These are phyloP conservation scores for Arthrobotrys megalospora DNA, from an alignment of 2,329 filamentous ascomycete genomes.

Conservation along the genomic window DNA sequence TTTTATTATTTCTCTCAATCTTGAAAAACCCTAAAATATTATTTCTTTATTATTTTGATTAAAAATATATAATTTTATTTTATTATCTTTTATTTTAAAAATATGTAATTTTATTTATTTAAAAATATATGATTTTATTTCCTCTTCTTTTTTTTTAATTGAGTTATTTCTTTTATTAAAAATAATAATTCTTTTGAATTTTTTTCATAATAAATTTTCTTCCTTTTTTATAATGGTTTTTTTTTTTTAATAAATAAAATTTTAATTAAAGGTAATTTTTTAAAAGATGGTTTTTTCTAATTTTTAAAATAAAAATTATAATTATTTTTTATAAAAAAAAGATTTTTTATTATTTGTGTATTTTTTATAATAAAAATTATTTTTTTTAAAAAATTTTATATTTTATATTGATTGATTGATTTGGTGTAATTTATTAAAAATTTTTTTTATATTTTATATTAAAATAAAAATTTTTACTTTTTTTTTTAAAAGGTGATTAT, in stretches of 20 bases:
- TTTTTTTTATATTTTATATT: conserved; percentile 16
- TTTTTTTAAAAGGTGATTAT: neutral
- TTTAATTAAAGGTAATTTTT: neutral
- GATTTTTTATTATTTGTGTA: neutral
- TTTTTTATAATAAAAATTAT: conserved; percentile 7
- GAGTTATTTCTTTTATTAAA: no score
- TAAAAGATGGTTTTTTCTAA: neutral
- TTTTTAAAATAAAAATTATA: conserved; percentile 23
- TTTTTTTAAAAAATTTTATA: conserved; percentile 3
- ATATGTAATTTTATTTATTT: no score
- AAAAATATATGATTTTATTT: no score
- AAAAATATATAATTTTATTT: no score
- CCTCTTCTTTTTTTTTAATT: no score
- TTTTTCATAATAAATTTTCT: no score
- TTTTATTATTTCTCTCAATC: no score
- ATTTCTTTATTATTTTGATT: no score
- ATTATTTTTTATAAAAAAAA: conserved; percentile 6
- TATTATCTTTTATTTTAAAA: no score
- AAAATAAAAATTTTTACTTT: neutral
- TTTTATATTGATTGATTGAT: conserved; percentile 5
- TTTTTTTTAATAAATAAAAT: neutral
- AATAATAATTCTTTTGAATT: no score
- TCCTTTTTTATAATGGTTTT: neutral
- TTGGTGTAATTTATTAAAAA: neutral
- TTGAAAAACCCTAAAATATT: no score